Conservation (phyloP, 2,329 filamentous ascomycete genomes). For the Coleophoma eucalyptorum region DNA sequence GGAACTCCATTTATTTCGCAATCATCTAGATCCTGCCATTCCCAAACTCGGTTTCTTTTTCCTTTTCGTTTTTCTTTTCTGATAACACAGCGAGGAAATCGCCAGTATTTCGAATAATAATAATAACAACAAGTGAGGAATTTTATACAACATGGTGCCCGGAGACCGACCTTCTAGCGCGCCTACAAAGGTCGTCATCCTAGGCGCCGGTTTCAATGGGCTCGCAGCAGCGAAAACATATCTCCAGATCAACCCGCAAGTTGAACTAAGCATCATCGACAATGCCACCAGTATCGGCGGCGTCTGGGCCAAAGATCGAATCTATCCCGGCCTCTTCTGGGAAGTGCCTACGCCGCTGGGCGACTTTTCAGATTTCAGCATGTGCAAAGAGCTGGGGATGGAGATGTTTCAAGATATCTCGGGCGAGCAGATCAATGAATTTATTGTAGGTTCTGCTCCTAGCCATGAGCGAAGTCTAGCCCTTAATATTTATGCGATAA, state of each 20-base stretch:
- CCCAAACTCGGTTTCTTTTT: too few species aligned
- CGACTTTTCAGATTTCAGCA: conserved; percentile 8
- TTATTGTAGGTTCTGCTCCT: conserved; percentile 1
- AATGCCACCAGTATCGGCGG: conserved; percentile 55
- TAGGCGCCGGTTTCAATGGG: conserved; percentile 44
- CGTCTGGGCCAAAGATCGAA: conserved; percentile 62
- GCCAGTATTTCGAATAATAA: too few species aligned
- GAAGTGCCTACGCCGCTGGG: conserved; percentile 6
- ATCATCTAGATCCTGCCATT: too few species aligned
- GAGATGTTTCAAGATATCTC: conserved; percentile 5
- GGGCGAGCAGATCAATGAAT: conserved; percentile 4
- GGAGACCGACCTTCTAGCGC: too few species aligned
- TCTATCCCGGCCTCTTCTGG: conserved; percentile 59
- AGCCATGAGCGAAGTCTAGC: too few species aligned
- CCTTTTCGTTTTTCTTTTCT: too few species aligned
- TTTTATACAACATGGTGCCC: too few species aligned
- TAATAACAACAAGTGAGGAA: too few species aligned
- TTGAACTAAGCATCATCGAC: conserved; percentile 54
- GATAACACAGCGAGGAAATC: too few species aligned
- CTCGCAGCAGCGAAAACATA: conserved; percentile 58
- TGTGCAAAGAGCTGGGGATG: conserved; percentile 7
- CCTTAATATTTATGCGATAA: too few species aligned
- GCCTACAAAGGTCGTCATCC: conserved; percentile 4
- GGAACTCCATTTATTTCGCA: too few species aligned
- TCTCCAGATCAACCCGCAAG: conserved; percentile 51